Evolutionary conservation across 1,139 yeast genomes (phyloP).

Genomic region (Spathaspora sp.): DNA sequence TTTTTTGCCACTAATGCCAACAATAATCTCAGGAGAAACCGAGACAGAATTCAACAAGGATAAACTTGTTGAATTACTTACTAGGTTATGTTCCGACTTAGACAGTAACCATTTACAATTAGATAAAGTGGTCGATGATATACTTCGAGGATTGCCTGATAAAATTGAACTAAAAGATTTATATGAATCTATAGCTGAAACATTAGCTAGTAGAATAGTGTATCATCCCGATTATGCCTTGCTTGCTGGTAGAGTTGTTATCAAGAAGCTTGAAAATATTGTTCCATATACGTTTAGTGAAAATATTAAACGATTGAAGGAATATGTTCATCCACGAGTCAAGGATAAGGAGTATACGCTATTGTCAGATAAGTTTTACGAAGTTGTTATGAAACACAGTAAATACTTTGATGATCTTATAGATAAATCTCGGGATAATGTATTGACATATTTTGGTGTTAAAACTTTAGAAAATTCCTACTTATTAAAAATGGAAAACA

Average conservation of each 20-base stretch:
- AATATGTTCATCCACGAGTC: slow-evolving; percentile 15
- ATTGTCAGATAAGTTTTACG: slow-evolving; percentile 27
- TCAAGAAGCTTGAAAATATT: slow-evolving; percentile 29
- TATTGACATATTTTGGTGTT: slow-evolving; percentile 50
- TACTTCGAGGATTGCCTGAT: slow-evolving; percentile 34
- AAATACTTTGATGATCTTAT: slow-evolving; percentile 37
- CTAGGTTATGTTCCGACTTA: slow-evolving; percentile 19
- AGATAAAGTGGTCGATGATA: slow-evolving; percentile 21
- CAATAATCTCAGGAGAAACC: slow-evolving; percentile 4
- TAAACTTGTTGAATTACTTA: slow-evolving; percentile 17
- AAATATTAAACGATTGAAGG: slow-evolving; percentile 24
- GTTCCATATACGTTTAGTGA: slow-evolving; percentile 33
- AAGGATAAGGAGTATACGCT: slow-evolving; percentile 16
- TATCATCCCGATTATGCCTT: slow-evolving; percentile 47
- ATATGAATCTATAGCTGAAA: slow-evolving; percentile 41
- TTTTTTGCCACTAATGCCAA: slow-evolving; percentile 1
- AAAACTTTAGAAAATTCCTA: slow-evolving; percentile 53
- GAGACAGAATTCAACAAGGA: slow-evolving; percentile 15
- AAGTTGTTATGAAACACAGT: slow-evolving; percentile 31
- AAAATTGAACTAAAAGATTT: slow-evolving; percentile 25
- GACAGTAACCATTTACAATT: slow-evolving; percentile 21
- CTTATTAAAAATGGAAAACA: slow-evolving; percentile 34
- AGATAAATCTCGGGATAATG: slow-evolving; percentile 37
- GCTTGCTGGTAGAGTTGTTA: slow-evolving; percentile 49
- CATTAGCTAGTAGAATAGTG: slow-evolving; percentile 44